Evolutionary conservation across 306 rosid species (phyloP).

Genomic region (Prunus mongolica): DNA sequence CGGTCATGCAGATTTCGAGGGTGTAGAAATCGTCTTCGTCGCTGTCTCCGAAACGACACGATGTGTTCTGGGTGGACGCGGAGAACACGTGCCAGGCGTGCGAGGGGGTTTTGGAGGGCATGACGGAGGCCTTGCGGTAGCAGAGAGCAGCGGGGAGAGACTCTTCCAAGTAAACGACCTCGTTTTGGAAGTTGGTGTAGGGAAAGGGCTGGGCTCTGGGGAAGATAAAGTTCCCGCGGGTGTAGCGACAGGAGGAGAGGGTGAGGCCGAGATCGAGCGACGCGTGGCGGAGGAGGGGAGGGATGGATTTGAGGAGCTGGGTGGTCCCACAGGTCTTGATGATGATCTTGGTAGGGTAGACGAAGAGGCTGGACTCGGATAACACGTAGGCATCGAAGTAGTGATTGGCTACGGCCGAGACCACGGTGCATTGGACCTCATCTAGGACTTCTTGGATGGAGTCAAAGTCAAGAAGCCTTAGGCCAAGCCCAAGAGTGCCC

Average conservation of each 20-base stretch:
- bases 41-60: background rate
- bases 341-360: conserved; percentile 88
- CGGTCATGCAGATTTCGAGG: conserved; percentile 92
- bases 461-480: conserved; percentile 58
- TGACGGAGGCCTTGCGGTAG: conserved; percentile 67
- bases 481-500: conserved; percentile 39
- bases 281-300: conserved; percentile 65
- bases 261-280: conserved; percentile 37
- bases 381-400: conserved; percentile 83
- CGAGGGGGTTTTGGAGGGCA: conserved; percentile 67
- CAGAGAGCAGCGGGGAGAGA: conserved; percentile 50
- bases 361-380: conserved; percentile 95
- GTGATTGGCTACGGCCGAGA: conserved; percentile 82
- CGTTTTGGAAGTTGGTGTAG: conserved; percentile 77
- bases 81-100: conserved; percentile 92
- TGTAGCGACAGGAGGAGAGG: conserved; percentile 64
- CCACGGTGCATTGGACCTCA: conserved; percentile 87
- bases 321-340: conserved; percentile 98
- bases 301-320: conserved; percentile 86
- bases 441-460: conserved; percentile 57
- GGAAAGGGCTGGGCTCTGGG: conserved; percentile 83
- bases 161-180: conserved; percentile 56
- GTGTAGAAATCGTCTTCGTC: conserved; percentile 42
- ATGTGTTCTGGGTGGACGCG: conserved; percentile 40
- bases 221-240: conserved; percentile 80